phyloP scores from a whole-genome alignment of 164 flowering plant species.

The Magnolia kwangsiensis region DNA sequence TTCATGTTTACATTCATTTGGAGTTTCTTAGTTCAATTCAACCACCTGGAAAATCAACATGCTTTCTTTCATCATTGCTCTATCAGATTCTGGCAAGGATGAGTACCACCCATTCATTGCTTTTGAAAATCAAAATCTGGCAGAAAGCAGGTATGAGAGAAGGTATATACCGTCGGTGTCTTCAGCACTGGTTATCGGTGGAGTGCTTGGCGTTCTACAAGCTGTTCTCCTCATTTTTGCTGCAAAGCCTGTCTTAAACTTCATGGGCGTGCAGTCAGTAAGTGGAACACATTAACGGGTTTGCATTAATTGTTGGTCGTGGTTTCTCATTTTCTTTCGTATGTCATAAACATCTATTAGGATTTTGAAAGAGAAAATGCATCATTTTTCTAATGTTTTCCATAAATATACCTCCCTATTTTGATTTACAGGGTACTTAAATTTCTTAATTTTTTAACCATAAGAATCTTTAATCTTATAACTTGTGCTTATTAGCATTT shows the following conservation, averaged over 20 bases:
- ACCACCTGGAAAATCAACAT: neutral
- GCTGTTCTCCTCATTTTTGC: constrained; percentile 44
- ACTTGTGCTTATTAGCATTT: no score
- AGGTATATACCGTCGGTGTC: constrained; percentile 65
- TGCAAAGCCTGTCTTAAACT: constrained; percentile 43
- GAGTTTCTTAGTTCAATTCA: neutral
- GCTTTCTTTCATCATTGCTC: constrained; percentile 5
- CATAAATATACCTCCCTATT: no score
- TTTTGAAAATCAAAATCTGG: constrained; percentile 15
- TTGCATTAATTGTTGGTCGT: neutral
- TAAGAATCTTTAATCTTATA: no score
- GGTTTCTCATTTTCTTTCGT: neutral
- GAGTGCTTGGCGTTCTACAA: constrained; percentile 55
- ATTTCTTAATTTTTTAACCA: no score
- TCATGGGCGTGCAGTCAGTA: constrained; percentile 70
- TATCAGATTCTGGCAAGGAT: constrained; percentile 27
- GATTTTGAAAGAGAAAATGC: neutral
- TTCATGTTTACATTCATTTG: neutral
- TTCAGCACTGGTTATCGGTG: constrained; percentile 57
- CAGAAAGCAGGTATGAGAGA: constrained; percentile 20
- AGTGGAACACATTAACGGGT: constrained; percentile 14
- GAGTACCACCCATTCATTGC: constrained; percentile 10
- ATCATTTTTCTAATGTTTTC: neutral
- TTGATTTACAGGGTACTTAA: no score
- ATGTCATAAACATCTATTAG: no score